Evolutionary conservation across 1,284 basidiomycete species (phyloP), one percentile per base, ranked within the genome.

Genomic region (Ceratobasidium papillatum): DNA sequence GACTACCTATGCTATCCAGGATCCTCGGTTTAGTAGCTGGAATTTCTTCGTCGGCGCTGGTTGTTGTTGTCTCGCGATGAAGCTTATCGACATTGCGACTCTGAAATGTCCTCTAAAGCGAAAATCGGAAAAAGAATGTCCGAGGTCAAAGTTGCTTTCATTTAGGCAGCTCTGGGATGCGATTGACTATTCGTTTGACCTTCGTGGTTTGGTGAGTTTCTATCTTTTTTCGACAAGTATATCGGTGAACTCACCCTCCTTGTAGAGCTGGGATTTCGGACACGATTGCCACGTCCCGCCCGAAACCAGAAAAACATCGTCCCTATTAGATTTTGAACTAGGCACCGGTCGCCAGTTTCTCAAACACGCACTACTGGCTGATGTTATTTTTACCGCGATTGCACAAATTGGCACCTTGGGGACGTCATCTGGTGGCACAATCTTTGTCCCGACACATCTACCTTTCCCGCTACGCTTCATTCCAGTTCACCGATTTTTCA

Each of bases 151-250:
- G 34, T 32, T 71, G 12, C 43, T 61, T 14, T 61, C 68, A 58
- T 43, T 61, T 12, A 45, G 27, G 14, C 68, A 71, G 8, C 27
- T 61, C 36, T 71, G 54, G 52, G 65, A 68, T 43, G 65, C 52
- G 19, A 68, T 68, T 30, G 65, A 68, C 17, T 68, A 68, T 30
- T 68, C 65, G 19, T 52, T 68, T 27, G 65, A 68, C 36, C 65
- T 68, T 30, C 65, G 65, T 17, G 65, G 65, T 11, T 7, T 56
- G 36, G 65, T 68, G 51, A 68, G 51, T 56, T 30, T 17, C 22
- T 14, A 17, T 7, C 8, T 38, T 30, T 17, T 52, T 52, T 34
- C 30, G 19, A 12, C n/a, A 7, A 45, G 14, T 2, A 3, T 17
- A 22, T 30, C 30, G 14, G 22, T 32, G 17, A 34, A 36, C 3